Conservation (phyloP, 805 yeast genomes). For the Wickerhamiella musiphila region DNA sequence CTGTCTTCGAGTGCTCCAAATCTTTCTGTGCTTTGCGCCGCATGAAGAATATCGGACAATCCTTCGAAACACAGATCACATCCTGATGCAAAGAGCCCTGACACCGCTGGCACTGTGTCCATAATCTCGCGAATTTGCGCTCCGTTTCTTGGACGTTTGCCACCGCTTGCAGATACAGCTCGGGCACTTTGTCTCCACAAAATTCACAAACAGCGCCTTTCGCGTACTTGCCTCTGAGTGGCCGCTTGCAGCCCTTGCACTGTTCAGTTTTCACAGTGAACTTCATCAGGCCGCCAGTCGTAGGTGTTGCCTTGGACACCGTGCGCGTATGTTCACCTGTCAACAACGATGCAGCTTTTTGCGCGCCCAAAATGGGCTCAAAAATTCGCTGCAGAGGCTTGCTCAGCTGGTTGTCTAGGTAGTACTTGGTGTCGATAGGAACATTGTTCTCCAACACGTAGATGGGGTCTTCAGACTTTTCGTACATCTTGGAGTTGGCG, state of each 20-base stretch:
- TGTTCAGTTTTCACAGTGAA: conserved; percentile 80
- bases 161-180: conserved; percentile 63
- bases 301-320: conserved; percentile 48
- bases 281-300: conserved; percentile 74
- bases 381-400: conserved; percentile 88
- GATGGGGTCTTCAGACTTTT: conserved; percentile 92
- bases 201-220: conserved; percentile 68
- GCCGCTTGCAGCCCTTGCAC: conserved; percentile 78
- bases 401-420: conserved; percentile 78
- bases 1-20: conserved; percentile 36
- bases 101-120: conserved; percentile 98
- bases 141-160: conserved; percentile 68
- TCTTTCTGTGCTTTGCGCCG: conserved; percentile 74
- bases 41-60: conserved; percentile 97
- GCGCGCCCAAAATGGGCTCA: conserved; percentile 85
- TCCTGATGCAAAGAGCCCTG: conserved; percentile 94
- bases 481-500: conserved; percentile 70
- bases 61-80: conserved; percentile 85
- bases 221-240: conserved; percentile 35
- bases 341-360: conserved; percentile 58
- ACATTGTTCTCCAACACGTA: conserved; percentile 81
- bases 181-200: conserved; percentile 55
- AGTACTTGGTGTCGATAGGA: conserved; percentile 88
- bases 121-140: conserved; percentile 63
- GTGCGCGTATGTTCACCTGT: conserved; percentile 75